phyloP scores from a whole-genome alignment of 352 stramenopile genomes.

The Globisporangium barbulae region DNA sequence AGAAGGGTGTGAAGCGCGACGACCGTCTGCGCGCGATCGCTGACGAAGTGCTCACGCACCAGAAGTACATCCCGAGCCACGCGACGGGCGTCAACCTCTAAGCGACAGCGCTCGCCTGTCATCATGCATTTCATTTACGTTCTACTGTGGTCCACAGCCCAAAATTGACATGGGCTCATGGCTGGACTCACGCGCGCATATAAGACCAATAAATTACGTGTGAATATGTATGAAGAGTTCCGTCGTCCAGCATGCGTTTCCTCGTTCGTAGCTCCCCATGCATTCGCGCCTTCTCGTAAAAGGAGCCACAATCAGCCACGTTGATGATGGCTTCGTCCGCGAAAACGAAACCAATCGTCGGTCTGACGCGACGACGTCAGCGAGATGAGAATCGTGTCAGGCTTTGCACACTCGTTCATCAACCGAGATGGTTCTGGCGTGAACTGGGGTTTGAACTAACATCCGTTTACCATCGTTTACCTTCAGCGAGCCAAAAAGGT shows the following conservation, averaged over 20 bases:
- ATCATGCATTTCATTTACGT: not conserved
- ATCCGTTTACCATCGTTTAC: slow-evolving; percentile 16
- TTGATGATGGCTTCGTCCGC: too few relatives aligned
- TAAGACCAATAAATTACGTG: slow-evolving; percentile 3
- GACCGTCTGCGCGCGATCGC: slow-evolving; percentile 72
- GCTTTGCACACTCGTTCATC: not conserved
- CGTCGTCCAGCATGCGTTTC: not conserved
- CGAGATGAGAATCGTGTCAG: not conserved
- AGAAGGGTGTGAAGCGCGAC: slow-evolving; percentile 58
- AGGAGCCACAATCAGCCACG: not conserved
- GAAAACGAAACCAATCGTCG: not conserved
- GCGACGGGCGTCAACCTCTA: slow-evolving; percentile 68
- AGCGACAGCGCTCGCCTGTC: not conserved
- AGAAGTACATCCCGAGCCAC: slow-evolving; percentile 80
- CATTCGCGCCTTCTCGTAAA: not conserved
- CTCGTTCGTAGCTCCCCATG: not conserved
- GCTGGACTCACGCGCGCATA: not conserved
- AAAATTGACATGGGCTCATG: not conserved
- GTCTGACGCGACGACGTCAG: slow-evolving; percentile 3
- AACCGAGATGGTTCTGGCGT: slow-evolving; percentile 5
- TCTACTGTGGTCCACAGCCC: not conserved
- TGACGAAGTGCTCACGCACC: slow-evolving; percentile 65
- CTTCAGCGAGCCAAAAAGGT: not conserved
- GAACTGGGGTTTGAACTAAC: slow-evolving; percentile 2
- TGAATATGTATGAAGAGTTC: not conserved